Conservation (phyloP, 768 basidiomycete species). For the Lentinula lateritia region DNA sequence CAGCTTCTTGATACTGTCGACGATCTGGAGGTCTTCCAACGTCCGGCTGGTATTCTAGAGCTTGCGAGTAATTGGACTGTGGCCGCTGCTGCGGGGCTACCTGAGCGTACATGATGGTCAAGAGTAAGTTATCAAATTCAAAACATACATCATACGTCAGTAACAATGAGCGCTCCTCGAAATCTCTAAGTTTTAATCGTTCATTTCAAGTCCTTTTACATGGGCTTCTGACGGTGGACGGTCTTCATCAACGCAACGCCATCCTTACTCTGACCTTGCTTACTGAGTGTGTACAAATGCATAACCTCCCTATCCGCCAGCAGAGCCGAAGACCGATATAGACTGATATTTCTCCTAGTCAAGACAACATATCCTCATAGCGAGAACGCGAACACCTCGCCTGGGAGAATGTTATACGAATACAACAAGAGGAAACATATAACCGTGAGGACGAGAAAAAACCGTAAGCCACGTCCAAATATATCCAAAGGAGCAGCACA, state of each 20-base stretch:
- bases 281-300: neutral
- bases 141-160: neutral
- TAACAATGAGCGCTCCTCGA: no score
- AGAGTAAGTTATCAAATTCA: neutral
- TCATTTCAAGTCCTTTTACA: neutral
- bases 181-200: no score
- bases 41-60: slow-evolving; percentile 16
- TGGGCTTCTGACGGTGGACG: neutral
- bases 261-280: no score
- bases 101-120: slow-evolving; percentile 18
- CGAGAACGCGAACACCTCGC: neutral
- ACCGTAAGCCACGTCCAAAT: neutral
- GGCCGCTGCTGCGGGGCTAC: slow-evolving; percentile 16
- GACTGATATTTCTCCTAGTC: neutral
- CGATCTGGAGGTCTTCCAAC: slow-evolving; percentile 6
- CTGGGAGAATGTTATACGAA: neutral
- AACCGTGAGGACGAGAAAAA: neutral
- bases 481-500: neutral
- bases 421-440: neutral
- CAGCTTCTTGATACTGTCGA: slow-evolving; percentile 20
- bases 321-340: neutral
- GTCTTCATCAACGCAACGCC: no score
- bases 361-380: neutral
- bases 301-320: neutral
- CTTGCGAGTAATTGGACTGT: slow-evolving; percentile 19